These are phyloP conservation scores for Coemansia sp. DNA, from an alignment of 192 early-diverging fungal genomes.

Conservation along the genomic window DNA sequence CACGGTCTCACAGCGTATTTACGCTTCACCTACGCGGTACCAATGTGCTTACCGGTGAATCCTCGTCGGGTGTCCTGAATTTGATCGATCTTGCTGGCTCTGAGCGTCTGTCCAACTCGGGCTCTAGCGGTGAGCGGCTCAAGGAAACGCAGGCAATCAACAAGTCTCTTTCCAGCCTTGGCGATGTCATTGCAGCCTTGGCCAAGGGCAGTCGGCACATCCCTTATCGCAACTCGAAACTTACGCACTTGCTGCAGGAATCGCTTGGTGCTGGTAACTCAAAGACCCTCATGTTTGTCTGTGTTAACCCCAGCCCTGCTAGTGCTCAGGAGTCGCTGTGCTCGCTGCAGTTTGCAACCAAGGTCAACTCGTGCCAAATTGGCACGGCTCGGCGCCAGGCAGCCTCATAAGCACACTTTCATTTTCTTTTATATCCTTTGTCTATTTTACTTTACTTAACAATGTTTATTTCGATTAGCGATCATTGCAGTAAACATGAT, in stretches of 20 bases:
- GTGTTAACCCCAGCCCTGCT: slow-evolving; percentile 78
- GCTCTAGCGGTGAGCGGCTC: slow-evolving; percentile 82
- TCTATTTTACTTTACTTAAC: slow-evolving; percentile 1
- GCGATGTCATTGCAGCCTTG: slow-evolving; percentile 87
- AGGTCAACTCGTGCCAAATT: slow-evolving; percentile 89
- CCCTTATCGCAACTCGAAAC: slow-evolving; percentile 93
- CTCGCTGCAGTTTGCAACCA: slow-evolving; percentile 92
- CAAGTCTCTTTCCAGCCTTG: slow-evolving; percentile 83
- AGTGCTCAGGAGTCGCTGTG: slow-evolving; percentile 84
- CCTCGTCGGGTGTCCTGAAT: slow-evolving; percentile 75
- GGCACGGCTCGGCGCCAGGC: slow-evolving; percentile 68
- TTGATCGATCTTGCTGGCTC: slow-evolving; percentile 95
- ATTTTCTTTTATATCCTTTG: not conserved
- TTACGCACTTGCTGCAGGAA: slow-evolving; percentile 59
- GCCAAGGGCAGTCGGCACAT: slow-evolving; percentile 76
- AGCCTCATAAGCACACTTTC: slow-evolving; percentile 9
- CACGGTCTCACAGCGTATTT: slow-evolving; percentile 92
- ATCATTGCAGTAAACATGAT: no score
- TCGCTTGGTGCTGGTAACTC: slow-evolving; percentile 78
- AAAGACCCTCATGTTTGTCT: slow-evolving; percentile 99
- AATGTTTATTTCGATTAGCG: no score
- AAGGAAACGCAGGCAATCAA: slow-evolving; percentile 97
- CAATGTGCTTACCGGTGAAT: slow-evolving; percentile 73
- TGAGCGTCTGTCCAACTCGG: slow-evolving; percentile 79
- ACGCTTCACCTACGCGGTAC: slow-evolving; percentile 73